Conservation (phyloP, 139 green algal species). For the Chlorella sp. region DNA sequence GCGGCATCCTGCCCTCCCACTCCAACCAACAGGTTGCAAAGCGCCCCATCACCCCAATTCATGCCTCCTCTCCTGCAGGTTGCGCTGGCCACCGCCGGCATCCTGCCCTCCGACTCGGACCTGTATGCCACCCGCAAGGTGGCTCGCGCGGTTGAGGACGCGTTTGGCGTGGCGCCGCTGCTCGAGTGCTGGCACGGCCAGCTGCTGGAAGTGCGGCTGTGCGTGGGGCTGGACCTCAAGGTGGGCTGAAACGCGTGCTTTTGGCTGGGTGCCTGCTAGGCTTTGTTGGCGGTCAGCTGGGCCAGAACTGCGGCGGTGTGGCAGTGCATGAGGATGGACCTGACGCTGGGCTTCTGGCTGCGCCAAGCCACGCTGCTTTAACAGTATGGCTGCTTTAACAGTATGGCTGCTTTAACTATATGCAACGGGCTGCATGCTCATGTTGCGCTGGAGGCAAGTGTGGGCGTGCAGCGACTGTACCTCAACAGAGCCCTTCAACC, state of each 20-base stretch:
- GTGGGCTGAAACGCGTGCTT: neutral
- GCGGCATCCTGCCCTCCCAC: neutral
- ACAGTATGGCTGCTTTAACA: no score
- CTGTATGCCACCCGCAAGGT: neutral
- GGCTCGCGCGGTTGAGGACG: slow-evolving; percentile 18
- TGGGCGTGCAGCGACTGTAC: no score
- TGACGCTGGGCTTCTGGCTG: no score
- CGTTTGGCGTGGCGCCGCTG: slow-evolving; percentile 50
- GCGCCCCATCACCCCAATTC: neutral
- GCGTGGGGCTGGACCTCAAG: slow-evolving; percentile 56
- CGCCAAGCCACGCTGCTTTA: no score
- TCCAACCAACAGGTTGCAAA: no score
- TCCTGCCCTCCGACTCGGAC: slow-evolving; percentile 35
- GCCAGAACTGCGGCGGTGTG: no score
- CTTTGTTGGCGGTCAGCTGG: neutral
- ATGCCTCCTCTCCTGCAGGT: slow-evolving; percentile 20
- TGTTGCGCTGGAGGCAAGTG: no score
- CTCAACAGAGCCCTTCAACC: no score
- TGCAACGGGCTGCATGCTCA: no score
- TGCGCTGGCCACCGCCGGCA: slow-evolving; percentile 27
- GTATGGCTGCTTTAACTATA: no score
- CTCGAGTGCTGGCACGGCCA: slow-evolving; percentile 56
- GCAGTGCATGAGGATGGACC: no score
- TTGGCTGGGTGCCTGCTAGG: neutral
- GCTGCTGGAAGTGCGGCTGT: slow-evolving; percentile 78